These are phyloP conservation scores for Penicillium angulare DNA, from an alignment of 495 filamentous ascomycete species.

Conservation along the genomic window DNA sequence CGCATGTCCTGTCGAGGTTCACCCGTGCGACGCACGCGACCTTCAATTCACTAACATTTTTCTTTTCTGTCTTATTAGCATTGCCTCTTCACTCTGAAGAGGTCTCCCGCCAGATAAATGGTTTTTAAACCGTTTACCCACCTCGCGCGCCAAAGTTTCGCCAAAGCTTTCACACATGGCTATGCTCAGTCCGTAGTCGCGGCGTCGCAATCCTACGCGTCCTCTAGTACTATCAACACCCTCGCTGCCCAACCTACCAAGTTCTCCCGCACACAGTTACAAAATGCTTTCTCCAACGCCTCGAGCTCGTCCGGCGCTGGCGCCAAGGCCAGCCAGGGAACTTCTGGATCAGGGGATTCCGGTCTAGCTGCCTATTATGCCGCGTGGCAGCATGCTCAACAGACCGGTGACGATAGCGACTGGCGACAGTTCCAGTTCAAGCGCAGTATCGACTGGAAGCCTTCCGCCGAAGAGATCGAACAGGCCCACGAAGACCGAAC, in stretches of 20 bases:
- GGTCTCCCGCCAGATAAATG: constrained; percentile 67
- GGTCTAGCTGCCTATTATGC: constrained; percentile 85
- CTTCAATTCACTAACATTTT: neutral
- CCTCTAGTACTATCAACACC: constrained; percentile 58
- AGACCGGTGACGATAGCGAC: constrained; percentile 68
- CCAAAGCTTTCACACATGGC: constrained; percentile 94
- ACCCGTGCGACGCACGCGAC: neutral
- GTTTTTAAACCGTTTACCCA: constrained; percentile 79
- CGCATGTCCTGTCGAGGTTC: too few relatives aligned
- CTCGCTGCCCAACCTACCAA: constrained; percentile 51
- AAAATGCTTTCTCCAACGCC: constrained; percentile 68
- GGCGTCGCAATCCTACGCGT: constrained; percentile 85
- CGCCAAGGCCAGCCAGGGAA: constrained; percentile 45
- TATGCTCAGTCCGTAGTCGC: constrained; percentile 98
- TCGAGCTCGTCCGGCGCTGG: constrained; percentile 45
- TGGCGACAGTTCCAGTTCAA: constrained; percentile 90
- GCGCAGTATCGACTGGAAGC: constrained; percentile 84
- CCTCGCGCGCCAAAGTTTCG: constrained; percentile 94
- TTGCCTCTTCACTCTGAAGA: constrained; percentile 52
- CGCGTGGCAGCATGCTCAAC: constrained; percentile 77
- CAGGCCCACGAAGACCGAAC: constrained; percentile 37
- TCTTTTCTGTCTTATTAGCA: constrained; percentile 32
- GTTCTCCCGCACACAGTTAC: constrained; percentile 66
- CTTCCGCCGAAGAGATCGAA: constrained; percentile 51
- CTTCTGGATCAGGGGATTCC: constrained; percentile 46